Evolutionary conservation across 164 flowering plant species (phyloP), one percentile per base, ranked within the genome.

Genomic region (Stephania japonica): DNA sequence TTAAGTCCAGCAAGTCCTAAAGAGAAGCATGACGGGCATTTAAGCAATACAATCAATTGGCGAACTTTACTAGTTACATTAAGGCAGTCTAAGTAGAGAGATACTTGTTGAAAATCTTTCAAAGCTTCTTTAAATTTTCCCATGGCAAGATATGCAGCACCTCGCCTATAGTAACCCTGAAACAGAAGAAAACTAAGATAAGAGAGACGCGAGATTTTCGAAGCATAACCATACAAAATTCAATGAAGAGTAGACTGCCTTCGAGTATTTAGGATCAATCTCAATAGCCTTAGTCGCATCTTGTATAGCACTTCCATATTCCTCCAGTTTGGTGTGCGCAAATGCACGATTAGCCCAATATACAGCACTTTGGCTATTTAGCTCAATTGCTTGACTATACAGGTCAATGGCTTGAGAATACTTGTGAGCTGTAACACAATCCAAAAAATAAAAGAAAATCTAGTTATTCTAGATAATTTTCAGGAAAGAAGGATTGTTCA

Each of bases 81-180:
- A 59, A 59, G 64, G 64, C 53, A 59, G n/a, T 19, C 63, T 71
- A 8, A 42, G 43, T 19, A 47, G 65, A n/a, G 10, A 47, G 64
- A 26, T 77, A 95, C 99, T 92, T 90, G 96, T 72, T 95, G 99
- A 77, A 95, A 95, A 81, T 95, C 99, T 78, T 95, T 95, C 18
- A 95, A 81, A 70, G 99, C 99, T 19, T 95, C 99, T 84, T 95
- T 95, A 75, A 95, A 89, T 80, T 95, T 95, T 25, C 99, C 99
- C 99, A 95, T 89, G 56, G 92, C 89, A 84, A 95, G 94, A 83
- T 90, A 84, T 42, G 99, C 98, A 6, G 97, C 99, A 70, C 99
- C 99, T 56, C 97, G 83, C 80, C 99, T 81, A 73, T 95, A 95
- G 84, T 91, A 95, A 72, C 98, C 99, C 98, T 95, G 88, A 12